A percentile compares a stretch with the other conserved stretches of the same genome.
Conservation (phyloP, 1,284 basidiomycete species). For the Cryptococcus sp. region DNA sequence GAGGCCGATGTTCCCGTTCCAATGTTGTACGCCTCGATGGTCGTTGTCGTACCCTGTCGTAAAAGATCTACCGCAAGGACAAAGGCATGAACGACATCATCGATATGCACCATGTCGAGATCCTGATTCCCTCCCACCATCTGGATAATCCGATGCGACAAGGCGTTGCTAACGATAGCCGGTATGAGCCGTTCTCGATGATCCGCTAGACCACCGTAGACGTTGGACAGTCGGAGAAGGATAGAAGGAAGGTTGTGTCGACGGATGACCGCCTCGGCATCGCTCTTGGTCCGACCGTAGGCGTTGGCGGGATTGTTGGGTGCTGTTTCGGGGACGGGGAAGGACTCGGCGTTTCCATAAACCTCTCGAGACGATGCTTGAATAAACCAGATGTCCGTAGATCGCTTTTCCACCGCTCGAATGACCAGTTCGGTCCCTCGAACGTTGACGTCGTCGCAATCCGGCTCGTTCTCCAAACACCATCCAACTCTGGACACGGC, state of each 20-base stretch:
- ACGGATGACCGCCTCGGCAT: slow-evolving; percentile 21
- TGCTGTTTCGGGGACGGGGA: slow-evolving; percentile 21
- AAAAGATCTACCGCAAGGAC: slow-evolving; percentile 18
- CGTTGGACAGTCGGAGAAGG: slow-evolving; percentile 27
- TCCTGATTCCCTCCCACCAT: slow-evolving; percentile 34
- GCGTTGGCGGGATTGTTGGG: slow-evolving; percentile 25
- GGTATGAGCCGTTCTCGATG: slow-evolving; percentile 31
- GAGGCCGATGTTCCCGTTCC: slow-evolving; percentile 16
- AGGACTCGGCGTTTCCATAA: slow-evolving; percentile 19
- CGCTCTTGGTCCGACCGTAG: slow-evolving; percentile 26
- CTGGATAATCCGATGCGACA: slow-evolving; percentile 30
- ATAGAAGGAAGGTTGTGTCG: slow-evolving; percentile 17
- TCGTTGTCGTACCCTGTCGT: not conserved
- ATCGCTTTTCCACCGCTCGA: slow-evolving; percentile 8
- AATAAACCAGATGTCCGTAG: slow-evolving; percentile 27
- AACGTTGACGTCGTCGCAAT: slow-evolving; percentile 36
- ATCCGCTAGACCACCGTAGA: slow-evolving; percentile 29
- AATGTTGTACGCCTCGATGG: slow-evolving; percentile 27
- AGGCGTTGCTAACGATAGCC: slow-evolving; percentile 23
- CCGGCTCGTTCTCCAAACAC: slow-evolving; percentile 30
- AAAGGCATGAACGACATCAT: slow-evolving; percentile 28
- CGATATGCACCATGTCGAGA: slow-evolving; percentile 29
- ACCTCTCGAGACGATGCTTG: slow-evolving; percentile 33
- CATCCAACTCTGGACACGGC: slow-evolving; percentile 30
- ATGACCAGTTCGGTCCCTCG: slow-evolving; percentile 23